Evolutionary conservation across 2,329 filamentous ascomycete species (phyloP), one percentile per base, ranked within the genome.

Genomic region (Cercospora berteroae): DNA sequence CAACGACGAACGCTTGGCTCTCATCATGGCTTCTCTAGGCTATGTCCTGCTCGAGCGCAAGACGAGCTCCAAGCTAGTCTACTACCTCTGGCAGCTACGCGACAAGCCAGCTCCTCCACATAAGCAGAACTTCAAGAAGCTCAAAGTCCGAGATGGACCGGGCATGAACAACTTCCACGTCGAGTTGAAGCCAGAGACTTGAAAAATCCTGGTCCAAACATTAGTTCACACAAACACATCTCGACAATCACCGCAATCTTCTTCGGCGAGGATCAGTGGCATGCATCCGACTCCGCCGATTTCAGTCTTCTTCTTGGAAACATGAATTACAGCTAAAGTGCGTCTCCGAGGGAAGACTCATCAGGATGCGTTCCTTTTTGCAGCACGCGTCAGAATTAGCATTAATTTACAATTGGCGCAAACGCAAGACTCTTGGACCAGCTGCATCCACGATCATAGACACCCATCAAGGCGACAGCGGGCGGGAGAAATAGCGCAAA

Each of bases 121-220:
- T 39, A 75, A 73, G 60, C 67, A 69, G 60, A 74, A 76, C 12
- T 91, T 90, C 75, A 83, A 84, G 67, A 98, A 98, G 80, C 86
- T 87, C 69, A 90, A 95, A 77, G 78, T 97, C 48, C 89, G 91
- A 69, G 86, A 92, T 23, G 94, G 94, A 10, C 82, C 83, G 63
- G 86, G 84, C 25, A 88, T 93, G 77, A 99, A 99, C 80, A 98
- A 99, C 76, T 99, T 98, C 79, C 88, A 91, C 13, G 89, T 98
- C 73, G 86, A 92, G 16, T 78, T 97, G 68, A 82, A 80, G 50
- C 60, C 48, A 18, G 60, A 60, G 25, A 61, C 52, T 12, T 33
- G 31, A 50, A 8, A 3, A 55, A 55, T 27, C n/a, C 20, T n/a
- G 20, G 7, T 16, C 5, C 50, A 33, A 33, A 12, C 2, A 3